Base-by-base conservation (phyloP, 2,329 filamentous ascomycete genomes). In the Talaromyces piceae region DNA sequence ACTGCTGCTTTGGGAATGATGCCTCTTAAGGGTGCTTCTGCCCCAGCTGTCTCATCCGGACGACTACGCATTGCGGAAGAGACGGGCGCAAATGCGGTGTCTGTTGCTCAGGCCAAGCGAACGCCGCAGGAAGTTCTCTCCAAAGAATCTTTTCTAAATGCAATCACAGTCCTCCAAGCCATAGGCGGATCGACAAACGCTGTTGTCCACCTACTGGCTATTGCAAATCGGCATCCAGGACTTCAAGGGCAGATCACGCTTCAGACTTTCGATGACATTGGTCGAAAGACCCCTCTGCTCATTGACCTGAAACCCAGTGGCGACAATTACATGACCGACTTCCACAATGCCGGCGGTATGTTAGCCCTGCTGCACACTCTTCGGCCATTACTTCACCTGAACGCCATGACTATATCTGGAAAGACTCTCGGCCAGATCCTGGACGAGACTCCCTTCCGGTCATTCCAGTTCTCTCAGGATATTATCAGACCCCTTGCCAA, bases 131-230 rank as follows among this genome's bases (percentile, higher is more conserved):
- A 65, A 5, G 61, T 78, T 4, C 61, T 77, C 7, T 68, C 67
- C 0, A 67, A 68, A 39, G 73, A 75, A 51, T 77, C 75, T 1
- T 77, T 76, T 53, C 59, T 73, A 44, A 80, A 80, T 55, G 77
- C 77, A 8, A 75, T 79, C 44, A 75, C 72, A 0, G 72, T 73
- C 8, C 75, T 78, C 33, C 77, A 76, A 20, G 77, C 77, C 7
- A 77, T 80, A 46, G 77, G 77, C n/a, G 77, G 77, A 7, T 77
- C 73, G 37, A 79, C 77, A 4, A 80, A 80, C 57, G 77, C 77
- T 0, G 73, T 77, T 0, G 77, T 80, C 12, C 77, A 80, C 59
- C 56, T 80, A 9, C 69, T 75, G 45, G 77, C 77, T n/a, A 72
- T 80, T 26, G 75, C 75, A 13, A 78, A 78, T 49, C 66, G 77